phyloP scores from a whole-genome alignment of 176 grass and related monocot species.

The Pharus latifolius region DNA sequence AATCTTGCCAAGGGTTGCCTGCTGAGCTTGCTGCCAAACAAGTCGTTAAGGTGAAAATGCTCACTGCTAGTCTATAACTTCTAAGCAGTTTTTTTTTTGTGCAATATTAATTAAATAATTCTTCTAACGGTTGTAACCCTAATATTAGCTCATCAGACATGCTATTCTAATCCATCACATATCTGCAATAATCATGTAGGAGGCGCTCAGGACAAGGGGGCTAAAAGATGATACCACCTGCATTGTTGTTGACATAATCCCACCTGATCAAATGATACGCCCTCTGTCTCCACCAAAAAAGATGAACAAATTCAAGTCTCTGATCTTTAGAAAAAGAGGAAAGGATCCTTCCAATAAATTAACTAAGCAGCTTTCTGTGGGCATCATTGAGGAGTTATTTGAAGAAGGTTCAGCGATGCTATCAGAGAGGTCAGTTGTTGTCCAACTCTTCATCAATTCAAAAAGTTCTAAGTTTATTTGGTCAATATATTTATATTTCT shows the following conservation, averaged over 20 bases:
- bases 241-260: constrained; percentile 90
- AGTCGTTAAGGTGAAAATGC: constrained; percentile 71
- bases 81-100: background rate
- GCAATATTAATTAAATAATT: background rate
- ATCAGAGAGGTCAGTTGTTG: constrained; percentile 57
- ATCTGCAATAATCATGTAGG: constrained; percentile 38
- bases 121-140: constrained; percentile 3
- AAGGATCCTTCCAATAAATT: constrained; percentile 63
- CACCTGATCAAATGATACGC: constrained; percentile 47
- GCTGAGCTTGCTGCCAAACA: constrained; percentile 94
- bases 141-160: background rate
- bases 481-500: background rate
- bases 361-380: constrained; percentile 63
- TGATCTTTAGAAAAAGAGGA: constrained; percentile 62
- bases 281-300: constrained; percentile 70
- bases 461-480: background rate
- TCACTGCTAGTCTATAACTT: background rate
- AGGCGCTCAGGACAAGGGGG: constrained; percentile 85
- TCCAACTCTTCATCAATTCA: background rate
- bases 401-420: constrained; percentile 99
- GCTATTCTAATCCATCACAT: background rate
- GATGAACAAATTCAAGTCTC: constrained; percentile 70
- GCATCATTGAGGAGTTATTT: constrained; percentile 74
- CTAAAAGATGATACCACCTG: constrained; percentile 96
- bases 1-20: constrained; percentile 81